Evolutionary conservation across 176 grass and related monocot genomes (phyloP).

Genomic region (Alloteropsis semialata): DNA sequence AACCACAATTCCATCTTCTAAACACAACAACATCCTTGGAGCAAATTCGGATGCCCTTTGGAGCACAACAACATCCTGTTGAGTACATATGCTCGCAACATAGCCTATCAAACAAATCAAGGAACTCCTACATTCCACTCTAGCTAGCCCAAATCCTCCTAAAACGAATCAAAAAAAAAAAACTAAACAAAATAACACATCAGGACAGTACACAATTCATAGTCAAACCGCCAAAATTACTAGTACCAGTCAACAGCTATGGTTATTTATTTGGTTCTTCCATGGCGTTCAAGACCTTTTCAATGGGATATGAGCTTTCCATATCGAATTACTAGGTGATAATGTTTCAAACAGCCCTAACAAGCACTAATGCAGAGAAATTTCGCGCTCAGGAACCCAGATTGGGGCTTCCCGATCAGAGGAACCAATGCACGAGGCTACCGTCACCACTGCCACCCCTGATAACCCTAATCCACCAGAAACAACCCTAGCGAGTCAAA

Average conservation of each 20-base stretch:
- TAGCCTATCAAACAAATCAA: neutral
- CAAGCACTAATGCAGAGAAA: neutral
- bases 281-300: neutral
- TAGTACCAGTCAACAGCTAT: neutral
- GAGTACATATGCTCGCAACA: neutral
- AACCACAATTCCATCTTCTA: neutral
- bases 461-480: slow-evolving; percentile 11
- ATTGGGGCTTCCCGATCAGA: neutral
- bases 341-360: neutral
- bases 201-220: neutral
- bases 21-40: neutral
- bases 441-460: neutral
- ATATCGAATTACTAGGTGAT: neutral
- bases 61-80: neutral
- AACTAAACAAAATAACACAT: neutral
- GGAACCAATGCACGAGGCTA: neutral
- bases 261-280: neutral
- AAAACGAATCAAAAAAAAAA: neutral
- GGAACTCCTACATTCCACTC: neutral
- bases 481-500: neutral
- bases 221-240: neutral
- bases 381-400: neutral
- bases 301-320: neutral
- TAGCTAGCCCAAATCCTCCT: neutral
- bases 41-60: neutral